A percentile compares a stretch with the other conserved stretches of the same genome.
Evolutionary conservation across 1,284 basidiomycete species (phyloP).

Genomic region (Puccinia polysora): DNA sequence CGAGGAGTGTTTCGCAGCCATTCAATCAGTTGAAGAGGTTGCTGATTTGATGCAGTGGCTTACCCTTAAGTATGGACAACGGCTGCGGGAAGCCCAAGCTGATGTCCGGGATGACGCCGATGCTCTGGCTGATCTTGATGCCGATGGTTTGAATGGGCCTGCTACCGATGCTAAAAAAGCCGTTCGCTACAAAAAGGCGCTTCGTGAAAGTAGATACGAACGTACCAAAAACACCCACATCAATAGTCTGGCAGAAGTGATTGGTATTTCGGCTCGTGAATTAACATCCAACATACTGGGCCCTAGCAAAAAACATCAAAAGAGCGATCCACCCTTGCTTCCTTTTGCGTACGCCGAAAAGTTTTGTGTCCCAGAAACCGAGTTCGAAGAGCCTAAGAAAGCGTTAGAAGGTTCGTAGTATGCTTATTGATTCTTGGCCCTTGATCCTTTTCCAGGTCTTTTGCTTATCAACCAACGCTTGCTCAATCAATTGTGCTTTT

Average conservation of each 20-base stretch:
- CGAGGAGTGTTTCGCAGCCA: slow-evolving; percentile 60
- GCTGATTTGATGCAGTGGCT: slow-evolving; percentile 91
- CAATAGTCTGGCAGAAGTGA: slow-evolving; percentile 70
- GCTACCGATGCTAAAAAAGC: slow-evolving; percentile 21
- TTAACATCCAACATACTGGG: slow-evolving; percentile 73
- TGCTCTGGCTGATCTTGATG: slow-evolving; percentile 53
- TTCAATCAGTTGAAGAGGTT: slow-evolving; percentile 70
- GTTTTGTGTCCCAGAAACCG: slow-evolving; percentile 63
- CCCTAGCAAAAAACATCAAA: slow-evolving; percentile 61
- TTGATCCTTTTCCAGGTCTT: not conserved
- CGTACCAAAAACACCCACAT: slow-evolving; percentile 73
- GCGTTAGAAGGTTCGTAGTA: slow-evolving; percentile 56
- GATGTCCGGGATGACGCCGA: slow-evolving; percentile 45
- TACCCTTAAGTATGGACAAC: slow-evolving; percentile 65
- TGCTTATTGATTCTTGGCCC: not conserved
- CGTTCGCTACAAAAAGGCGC: slow-evolving; percentile 68
- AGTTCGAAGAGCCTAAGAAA: slow-evolving; percentile 58
- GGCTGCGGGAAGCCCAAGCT: slow-evolving; percentile 65
- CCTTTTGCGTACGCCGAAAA: slow-evolving; percentile 70
- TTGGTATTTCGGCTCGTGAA: slow-evolving; percentile 72
- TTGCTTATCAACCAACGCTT: not conserved
- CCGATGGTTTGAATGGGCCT: slow-evolving; percentile 45
- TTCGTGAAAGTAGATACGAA: slow-evolving; percentile 79
- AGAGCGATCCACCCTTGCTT: slow-evolving; percentile 69
- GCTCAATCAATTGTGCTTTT: not conserved